Evolutionary conservation across 306 rosid species (phyloP).

Genomic region (Urtica urens): DNA sequence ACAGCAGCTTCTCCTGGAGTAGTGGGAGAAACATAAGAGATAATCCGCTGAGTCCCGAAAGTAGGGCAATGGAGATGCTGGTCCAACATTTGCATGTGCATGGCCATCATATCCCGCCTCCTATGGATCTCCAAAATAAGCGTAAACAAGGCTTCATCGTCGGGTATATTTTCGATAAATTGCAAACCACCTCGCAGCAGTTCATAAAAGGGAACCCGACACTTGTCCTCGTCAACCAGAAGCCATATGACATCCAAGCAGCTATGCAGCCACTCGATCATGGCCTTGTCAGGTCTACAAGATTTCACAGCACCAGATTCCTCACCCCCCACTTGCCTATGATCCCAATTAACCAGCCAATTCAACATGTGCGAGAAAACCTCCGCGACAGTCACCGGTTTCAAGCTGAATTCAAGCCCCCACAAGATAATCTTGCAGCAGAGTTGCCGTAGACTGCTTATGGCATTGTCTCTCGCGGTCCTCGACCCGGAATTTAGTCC

Average conservation of each 20-base stretch:
- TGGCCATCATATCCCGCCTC: conserved; percentile 98
- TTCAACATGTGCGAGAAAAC: conserved; percentile 79
- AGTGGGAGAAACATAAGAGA: conserved; percentile 52
- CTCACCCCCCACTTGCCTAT: conserved; percentile 60
- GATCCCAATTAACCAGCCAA: conserved; percentile 97
- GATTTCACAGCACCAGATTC: conserved; percentile 49
- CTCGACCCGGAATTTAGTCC: conserved; percentile 49
- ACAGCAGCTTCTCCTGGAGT: conserved; percentile 50
- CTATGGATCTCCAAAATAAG: conserved; percentile 91
- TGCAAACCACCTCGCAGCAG: conserved; percentile 86
- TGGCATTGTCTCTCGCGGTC: conserved; percentile 56
- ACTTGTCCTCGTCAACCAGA: conserved; percentile 82
- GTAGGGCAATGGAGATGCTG: conserved; percentile 99
- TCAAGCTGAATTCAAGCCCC: conserved; percentile 66
- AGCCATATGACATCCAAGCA: conserved; percentile 98
- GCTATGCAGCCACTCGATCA: conserved; percentile 90
- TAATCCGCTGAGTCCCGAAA: conserved; percentile 78
- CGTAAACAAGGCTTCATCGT: conserved; percentile 85
- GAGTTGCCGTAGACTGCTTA: conserved; percentile 90
- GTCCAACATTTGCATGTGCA: conserved; percentile 98
- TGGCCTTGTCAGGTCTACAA: conserved; percentile 75
- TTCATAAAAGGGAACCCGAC: conserved; percentile 94
- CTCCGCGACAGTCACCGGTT: conserved; percentile 74
- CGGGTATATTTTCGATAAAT: conserved; percentile 86
- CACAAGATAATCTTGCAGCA: conserved; percentile 89